Conservation (phyloP, 352 stramenopile species). For the Globisporangium nodosum region DNA sequence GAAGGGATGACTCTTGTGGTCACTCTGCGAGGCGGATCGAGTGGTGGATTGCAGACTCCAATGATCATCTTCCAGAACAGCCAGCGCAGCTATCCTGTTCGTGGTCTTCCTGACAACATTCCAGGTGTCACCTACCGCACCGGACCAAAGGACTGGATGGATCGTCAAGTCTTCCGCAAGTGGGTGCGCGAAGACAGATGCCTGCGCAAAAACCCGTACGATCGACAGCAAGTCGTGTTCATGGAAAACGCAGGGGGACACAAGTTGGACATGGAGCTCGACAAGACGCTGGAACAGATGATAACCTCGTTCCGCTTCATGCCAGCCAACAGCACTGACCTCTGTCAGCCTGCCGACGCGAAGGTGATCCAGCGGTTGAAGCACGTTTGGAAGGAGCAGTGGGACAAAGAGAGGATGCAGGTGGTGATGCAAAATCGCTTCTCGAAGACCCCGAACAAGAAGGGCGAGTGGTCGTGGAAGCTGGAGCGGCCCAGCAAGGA, state of each 20-base stretch:
- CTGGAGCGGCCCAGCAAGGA: constrained; percentile 3
- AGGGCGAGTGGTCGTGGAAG: constrained; percentile 9
- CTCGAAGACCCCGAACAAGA: constrained; percentile 8
- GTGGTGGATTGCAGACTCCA: neutral
- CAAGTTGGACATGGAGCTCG: neutral
- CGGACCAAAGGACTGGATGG: neutral
- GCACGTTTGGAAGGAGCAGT: neutral
- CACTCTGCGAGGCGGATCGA: neutral
- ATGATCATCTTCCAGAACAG: neutral
- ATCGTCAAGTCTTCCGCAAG: neutral
- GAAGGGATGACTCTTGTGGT: neutral
- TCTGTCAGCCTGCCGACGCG: constrained; percentile 10
- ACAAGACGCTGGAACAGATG: neutral
- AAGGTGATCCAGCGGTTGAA: neutral
- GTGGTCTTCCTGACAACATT: neutral
- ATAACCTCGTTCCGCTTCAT: neutral
- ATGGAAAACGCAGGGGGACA: constrained; percentile 1
- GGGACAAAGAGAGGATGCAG: constrained; percentile 6
- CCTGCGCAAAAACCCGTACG: neutral
- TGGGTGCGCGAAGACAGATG: neutral
- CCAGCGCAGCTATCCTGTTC: neutral
- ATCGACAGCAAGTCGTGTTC: neutral
- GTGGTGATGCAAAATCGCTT: neutral
- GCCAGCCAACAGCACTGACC: constrained; percentile 7
- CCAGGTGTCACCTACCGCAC: neutral